Evolutionary conservation across 2,329 filamentous ascomycete species (phyloP).

Genomic region (Zasmidium angulare): DNA sequence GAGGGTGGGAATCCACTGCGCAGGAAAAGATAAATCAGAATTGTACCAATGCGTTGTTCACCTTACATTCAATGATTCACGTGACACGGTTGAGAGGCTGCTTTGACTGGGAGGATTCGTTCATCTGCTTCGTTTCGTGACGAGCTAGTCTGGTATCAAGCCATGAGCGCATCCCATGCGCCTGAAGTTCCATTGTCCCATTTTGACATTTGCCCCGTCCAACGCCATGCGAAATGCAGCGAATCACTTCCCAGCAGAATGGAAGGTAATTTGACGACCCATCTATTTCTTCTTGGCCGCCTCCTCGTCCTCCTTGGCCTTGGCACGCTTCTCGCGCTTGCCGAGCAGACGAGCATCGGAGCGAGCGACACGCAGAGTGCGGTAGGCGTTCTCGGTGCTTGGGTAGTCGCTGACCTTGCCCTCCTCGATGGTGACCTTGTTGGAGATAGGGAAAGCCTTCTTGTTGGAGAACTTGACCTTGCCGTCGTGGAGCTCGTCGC

Average conservation of each 20-base stretch:
- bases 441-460: slow-evolving; percentile 72
- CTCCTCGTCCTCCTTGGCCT: slow-evolving; percentile 82
- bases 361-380: slow-evolving; percentile 79
- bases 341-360: slow-evolving; percentile 79
- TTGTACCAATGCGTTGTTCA: background rate
- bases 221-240: slow-evolving; percentile 24
- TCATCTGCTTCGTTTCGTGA: slow-evolving; percentile 1
- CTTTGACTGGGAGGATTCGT: background rate
- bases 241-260: slow-evolving; percentile 21
- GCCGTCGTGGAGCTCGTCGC: slow-evolving; percentile 47
- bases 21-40: background rate
- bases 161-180: slow-evolving; percentile 20
- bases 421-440: slow-evolving; percentile 73
- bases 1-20: background rate
- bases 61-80: background rate
- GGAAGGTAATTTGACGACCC: slow-evolving; percentile 3
- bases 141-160: slow-evolving; percentile 24
- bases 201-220: slow-evolving; percentile 17
- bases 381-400: slow-evolving; percentile 82
- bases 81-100: background rate
- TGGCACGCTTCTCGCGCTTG: slow-evolving; percentile 87
- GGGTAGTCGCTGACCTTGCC: slow-evolving; percentile 69
- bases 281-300: slow-evolving; percentile 76
- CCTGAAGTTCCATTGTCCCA: slow-evolving; percentile 22
- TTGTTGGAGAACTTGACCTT: slow-evolving; percentile 40